Evolutionary conservation across 2,329 filamentous ascomycete genomes (phyloP).

Genomic region (Epichloe scottii): DNA sequence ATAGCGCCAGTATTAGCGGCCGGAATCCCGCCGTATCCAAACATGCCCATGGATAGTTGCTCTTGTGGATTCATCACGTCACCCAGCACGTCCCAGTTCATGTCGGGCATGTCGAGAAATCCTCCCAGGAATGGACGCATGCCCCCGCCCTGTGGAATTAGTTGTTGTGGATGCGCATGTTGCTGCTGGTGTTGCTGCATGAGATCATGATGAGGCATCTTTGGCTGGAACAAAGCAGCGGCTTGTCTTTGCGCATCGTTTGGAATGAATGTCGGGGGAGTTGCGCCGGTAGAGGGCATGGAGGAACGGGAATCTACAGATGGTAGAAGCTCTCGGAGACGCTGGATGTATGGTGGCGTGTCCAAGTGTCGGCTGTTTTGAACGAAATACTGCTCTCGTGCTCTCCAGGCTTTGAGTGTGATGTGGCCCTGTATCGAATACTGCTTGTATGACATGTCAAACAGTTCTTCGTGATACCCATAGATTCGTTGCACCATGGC

Average conservation of each 20-base stretch:
- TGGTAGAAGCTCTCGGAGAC: slow-evolving; percentile 30
- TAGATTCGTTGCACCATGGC: slow-evolving; percentile 33
- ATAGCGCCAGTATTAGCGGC: slow-evolving; percentile 7
- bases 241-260: neutral
- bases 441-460: slow-evolving; percentile 33
- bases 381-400: slow-evolving; percentile 30
- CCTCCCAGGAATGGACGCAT: slow-evolving; percentile 33
- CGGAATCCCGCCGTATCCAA: slow-evolving; percentile 18
- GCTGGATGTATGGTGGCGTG: slow-evolving; percentile 32
- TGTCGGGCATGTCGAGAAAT: slow-evolving; percentile 28
- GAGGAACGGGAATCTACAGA: slow-evolving; percentile 23
- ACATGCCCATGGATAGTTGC: slow-evolving; percentile 19
- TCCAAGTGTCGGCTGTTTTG: slow-evolving; percentile 25
- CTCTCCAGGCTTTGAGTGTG: slow-evolving; percentile 39
- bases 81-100: slow-evolving; percentile 36
- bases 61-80: slow-evolving; percentile 15
- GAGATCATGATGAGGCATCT: neutral
- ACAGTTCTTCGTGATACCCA: slow-evolving; percentile 35
- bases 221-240: neutral
- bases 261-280: neutral
- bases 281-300: slow-evolving; percentile 10
- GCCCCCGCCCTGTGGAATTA: slow-evolving; percentile 11
- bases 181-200: slow-evolving; percentile 5
- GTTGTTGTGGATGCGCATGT: neutral
- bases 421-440: slow-evolving; percentile 33